A percentile compares a stretch with the other conserved stretches of the same genome.
phyloP scores from a whole-genome alignment of 2,329 filamentous ascomycete species.

The Apiospora kogelbergensis region DNA sequence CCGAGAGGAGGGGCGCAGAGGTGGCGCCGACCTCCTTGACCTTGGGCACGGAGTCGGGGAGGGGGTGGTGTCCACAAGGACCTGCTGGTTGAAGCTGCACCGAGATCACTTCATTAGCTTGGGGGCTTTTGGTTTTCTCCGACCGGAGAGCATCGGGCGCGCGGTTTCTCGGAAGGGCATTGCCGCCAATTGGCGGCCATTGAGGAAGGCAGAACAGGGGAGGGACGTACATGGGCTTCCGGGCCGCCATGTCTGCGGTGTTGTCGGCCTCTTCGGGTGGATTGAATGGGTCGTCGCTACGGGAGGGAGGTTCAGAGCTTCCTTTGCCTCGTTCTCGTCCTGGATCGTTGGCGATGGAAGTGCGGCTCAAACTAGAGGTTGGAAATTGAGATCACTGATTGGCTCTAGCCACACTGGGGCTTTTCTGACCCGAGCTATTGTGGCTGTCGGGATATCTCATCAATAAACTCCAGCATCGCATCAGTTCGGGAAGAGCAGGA shows the following conservation, averaged over 20 bases:
- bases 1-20: conserved; percentile 88
- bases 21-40: conserved; percentile 92
- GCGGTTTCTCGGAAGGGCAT: neutral
- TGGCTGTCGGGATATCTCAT: neutral
- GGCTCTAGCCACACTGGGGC: conserved; percentile 27
- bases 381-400: conserved; percentile 34
- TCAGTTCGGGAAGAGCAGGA: neutral
- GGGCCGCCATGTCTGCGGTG: conserved; percentile 54
- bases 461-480: neutral
- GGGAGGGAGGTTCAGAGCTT: neutral
- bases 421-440: conserved; percentile 14
- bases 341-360: conserved; percentile 11
- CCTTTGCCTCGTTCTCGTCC: conserved; percentile 5
- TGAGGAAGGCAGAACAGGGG: neutral
- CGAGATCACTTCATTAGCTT: conserved; percentile 24
- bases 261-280: conserved; percentile 13
- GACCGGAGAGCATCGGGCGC: neutral
- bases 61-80: conserved; percentile 95
- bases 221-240: conserved; percentile 56
- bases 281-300: conserved; percentile 10
- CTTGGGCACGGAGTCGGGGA: conserved; percentile 87
- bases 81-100: conserved; percentile 85
- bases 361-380: conserved; percentile 23
- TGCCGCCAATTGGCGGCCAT: neutral
- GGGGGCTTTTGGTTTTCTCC: conserved; percentile 18